Evolutionary conservation across 2,329 filamentous ascomycete genomes (phyloP), one percentile per base, ranked within the genome.

Genomic region (Fusarium chlamydosporum): DNA sequence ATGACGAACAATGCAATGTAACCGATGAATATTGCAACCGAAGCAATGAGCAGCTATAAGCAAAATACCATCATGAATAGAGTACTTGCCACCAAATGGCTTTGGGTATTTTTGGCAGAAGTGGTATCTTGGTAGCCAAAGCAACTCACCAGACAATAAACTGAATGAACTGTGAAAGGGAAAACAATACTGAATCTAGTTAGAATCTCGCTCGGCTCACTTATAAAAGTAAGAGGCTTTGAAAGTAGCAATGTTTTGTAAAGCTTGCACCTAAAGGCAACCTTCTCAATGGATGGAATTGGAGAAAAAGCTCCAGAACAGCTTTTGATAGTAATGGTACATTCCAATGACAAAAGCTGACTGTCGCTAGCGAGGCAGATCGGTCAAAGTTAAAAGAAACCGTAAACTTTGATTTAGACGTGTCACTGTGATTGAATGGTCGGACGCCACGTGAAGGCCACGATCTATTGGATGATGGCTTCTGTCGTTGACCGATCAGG

Each of bases 331-430:
- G 45, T 65, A 34, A 31, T 20, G 23, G 45, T 16, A 3, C 65
- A 68, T 68, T 69, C 65, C 65, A 69, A 35, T 47, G 20, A 67
- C 38, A 23, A 15, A 23, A 43, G 41, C 50, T 29, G 55, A 56
- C 45, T 66, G 56, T 45, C 10, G n/a, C 42, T 68, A 53, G 65
- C 31, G 15, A 66, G 18, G 52, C n/a, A 46, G 50, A 52, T 70
- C 40, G 29, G 33, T 45, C 13, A 56, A 69, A 64, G 62, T 48
- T 52, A 35, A 55, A 59, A 40, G 41, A n/a, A 62, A 43, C 43
- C 37, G 15, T 37, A 57, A 64, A 62, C 52, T 33, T 38, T 51
- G 58, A 55, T 27, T 16, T 4, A 27, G 51, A 45, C 13, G 42
- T 31, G 34, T 29, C 18, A 38, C 18, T 23, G 60, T 34, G 58